Evolutionary conservation across 441 rosid genomes (phyloP), one percentile per base, ranked within the genome.

Genomic region (Kokia cookei): DNA sequence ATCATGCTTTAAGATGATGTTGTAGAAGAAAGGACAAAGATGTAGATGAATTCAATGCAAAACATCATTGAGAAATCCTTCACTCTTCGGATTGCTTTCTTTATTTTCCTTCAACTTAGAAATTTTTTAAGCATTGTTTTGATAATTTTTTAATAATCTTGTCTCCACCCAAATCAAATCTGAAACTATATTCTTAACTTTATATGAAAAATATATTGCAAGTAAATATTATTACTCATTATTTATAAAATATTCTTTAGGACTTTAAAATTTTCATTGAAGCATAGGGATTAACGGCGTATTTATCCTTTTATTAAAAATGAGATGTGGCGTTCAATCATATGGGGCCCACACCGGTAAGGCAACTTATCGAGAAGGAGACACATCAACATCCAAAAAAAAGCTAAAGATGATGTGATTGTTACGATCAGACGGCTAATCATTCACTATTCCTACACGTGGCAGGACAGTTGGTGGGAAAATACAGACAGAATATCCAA

Each of bases 21-120:
- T 32, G 37, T 5, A 32, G 37, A 32, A 32, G 37, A 32, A 32
- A 32, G 37, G 5, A 32, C 1, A 32, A 6, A 32, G 37, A 5
- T 10, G 64, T 71, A 29, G 50, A 73, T 80, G 9, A 22, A 62
- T 59, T 15, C 77, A n/a, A 76, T 71, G 77, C 68, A 14, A 2
- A 48, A 57, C 26, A 12, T 27, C 86, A 57, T 83, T 59, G 84
- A 69, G 50, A 78, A 71, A 63, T n/a, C 75, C 86, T 74, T 67
- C 67, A 70, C 45, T 55, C 13, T 51, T 53, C 48, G 74, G 59
- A 19, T n/a, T 61, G 5, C 6, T 32, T 32, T 15, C 55, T 72
- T 40, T 27, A 37, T 5, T 57, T 17, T 24, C 22, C 9, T 24
- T 27, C 26, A 14, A 35, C 69, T 32, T 42, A 11, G 40, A 17